Evolutionary conservation across 805 yeast species (phyloP), one percentile per base, ranked within the genome.

Genomic region (Suhomyces faveliae): DNA sequence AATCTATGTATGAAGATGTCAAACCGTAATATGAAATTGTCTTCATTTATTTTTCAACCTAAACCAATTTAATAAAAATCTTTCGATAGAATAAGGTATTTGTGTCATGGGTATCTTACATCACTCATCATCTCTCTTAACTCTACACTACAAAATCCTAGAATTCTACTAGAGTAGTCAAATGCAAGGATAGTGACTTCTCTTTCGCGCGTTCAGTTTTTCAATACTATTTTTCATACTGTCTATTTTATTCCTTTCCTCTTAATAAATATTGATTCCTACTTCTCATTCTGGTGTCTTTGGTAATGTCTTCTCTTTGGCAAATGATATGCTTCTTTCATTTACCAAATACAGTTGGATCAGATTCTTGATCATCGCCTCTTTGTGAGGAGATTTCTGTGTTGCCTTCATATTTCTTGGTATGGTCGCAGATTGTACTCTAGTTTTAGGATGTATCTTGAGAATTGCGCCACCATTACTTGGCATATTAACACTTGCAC

Each of bases 281-380:
- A 21, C 43, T 33, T 46, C 39, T 42, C 51, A 20, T 12, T 40
- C 43, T 21, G 33, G 42, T n/a, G 45, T 35, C 20, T 19, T 24
- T 11, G 46, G 46, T n/a, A 42, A 30, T n/a, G 30, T 21, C 22
- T 42, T 42, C 13, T 20, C 13, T 19, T 15, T 3, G 4, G 27
- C 22, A 15, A 5, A 17, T 25, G 43, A 21, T 1, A 15, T 23
- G 30, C 42, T 37, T 12, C 11, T 37, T 4, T 19, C 5, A 13
- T 11, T 6, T 21, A 9, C 17, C 25, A 37, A 9, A 37, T 20
- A 37, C 17, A 5, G 17, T 25, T 19, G 40, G 8, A 33, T 33
- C 37, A 33, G 37, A 17, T 33, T 33, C n/a, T 33, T 33, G n/a
- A 33, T 17, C 37, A 33, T 33, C 21, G 21, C 21, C n/a, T 33